Evolutionary conservation across 225 moss, liverwort and hornwort species (phyloP).

Genomic region (Climacium dendroides): DNA sequence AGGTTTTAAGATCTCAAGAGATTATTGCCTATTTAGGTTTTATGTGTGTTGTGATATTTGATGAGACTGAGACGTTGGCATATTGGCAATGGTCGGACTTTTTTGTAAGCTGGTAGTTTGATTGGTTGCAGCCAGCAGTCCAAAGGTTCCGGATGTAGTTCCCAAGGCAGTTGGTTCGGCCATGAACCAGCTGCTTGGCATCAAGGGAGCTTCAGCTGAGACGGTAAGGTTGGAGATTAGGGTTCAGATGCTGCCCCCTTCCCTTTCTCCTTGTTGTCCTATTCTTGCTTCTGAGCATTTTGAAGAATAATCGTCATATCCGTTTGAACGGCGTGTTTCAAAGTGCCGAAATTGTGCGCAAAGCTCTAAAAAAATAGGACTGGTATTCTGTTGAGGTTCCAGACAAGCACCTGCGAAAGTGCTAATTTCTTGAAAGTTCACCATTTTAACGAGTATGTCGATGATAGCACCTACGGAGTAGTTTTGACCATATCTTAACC

Average conservation of each 20-base stretch:
- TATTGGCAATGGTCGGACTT: neutral
- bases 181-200: slow-evolving; percentile 80
- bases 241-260: neutral
- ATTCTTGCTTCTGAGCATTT: neutral
- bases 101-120: neutral
- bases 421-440: neutral
- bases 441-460: neutral
- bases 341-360: neutral
- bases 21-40: neutral
- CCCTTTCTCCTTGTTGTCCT: neutral
- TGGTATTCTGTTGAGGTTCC: neutral
- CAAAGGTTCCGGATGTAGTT: slow-evolving; percentile 12
- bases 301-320: neutral
- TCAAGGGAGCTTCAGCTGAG: slow-evolving; percentile 76
- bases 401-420: neutral
- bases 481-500: neutral
- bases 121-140: neutral
- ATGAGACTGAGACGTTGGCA: neutral
- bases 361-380: neutral
- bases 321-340: neutral
- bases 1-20: neutral
- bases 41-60: neutral
- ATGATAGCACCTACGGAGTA: neutral
- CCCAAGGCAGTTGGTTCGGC: slow-evolving; percentile 39
- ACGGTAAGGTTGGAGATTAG: slow-evolving; percentile 31